phyloP scores from a whole-genome alignment of 306 rosid species.

The apple (Malus domestica) region DNA sequence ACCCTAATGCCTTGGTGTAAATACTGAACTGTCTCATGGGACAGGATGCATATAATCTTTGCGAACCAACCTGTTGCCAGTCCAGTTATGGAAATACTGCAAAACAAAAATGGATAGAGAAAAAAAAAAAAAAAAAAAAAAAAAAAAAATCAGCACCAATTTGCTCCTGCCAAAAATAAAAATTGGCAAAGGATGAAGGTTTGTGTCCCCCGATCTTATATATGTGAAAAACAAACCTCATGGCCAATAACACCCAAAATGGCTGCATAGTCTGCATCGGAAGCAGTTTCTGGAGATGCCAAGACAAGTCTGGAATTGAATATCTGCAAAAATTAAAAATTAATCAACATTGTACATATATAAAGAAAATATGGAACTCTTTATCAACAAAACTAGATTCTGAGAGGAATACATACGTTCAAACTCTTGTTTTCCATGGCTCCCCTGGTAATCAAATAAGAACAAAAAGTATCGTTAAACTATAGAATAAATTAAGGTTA shows the following conservation, averaged over 20 bases:
- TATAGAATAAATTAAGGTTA: not conserved
- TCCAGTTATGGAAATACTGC: constrained; percentile 99
- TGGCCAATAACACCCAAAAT: constrained; percentile 97
- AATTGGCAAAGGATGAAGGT: constrained; percentile 11
- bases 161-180: constrained; percentile 1
- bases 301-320: constrained; percentile 91
- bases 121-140: not conserved
- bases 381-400: not conserved
- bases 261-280: constrained; percentile 90
- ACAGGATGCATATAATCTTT: constrained; percentile 6
- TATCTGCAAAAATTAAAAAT: constrained; percentile 40
- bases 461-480: constrained; percentile 6
- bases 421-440: constrained; percentile 99
- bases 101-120: constrained; percentile 18
- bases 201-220: not conserved
- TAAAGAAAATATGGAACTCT: not conserved
- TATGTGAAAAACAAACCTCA: constrained; percentile 58
- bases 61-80: constrained; percentile 81
- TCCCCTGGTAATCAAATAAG: constrained; percentile 62
- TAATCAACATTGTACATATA: not conserved
- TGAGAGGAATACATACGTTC: constrained; percentile 50
- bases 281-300: constrained; percentile 94
- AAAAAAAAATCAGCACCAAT: constrained; percentile 13
- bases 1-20: not conserved
- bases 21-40: not conserved